A percentile compares a stretch with the other conserved stretches of the same genome.
Conservation (phyloP, 2,329 filamentous ascomycete genomes). For the Torrubiellomyces zombiae region DNA sequence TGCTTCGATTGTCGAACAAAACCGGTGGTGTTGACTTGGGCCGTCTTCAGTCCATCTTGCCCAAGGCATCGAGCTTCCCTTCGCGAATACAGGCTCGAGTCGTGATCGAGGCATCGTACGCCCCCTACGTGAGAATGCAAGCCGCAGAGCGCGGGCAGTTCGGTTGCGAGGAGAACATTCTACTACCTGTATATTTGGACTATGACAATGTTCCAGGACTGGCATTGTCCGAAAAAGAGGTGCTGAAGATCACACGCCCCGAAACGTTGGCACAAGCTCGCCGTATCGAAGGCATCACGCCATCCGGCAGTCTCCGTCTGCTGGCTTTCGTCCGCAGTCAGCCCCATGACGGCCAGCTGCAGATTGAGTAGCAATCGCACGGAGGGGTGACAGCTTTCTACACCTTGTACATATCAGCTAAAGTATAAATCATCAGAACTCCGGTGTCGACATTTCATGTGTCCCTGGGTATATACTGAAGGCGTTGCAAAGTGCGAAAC, state of each 20-base stretch:
- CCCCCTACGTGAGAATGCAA: slow-evolving; percentile 69
- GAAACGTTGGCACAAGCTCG: slow-evolving; percentile 81
- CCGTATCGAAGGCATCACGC: slow-evolving; percentile 65
- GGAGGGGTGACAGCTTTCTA: neutral
- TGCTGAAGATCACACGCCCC: slow-evolving; percentile 53
- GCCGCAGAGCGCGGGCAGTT: slow-evolving; percentile 48
- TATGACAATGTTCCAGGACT: slow-evolving; percentile 60
- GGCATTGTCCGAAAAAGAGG: slow-evolving; percentile 60
- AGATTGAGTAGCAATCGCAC: too few relatives aligned
- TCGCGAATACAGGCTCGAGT: slow-evolving; percentile 50
- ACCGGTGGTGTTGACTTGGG: slow-evolving; percentile 26
- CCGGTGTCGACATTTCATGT: too few relatives aligned
- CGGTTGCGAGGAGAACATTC: slow-evolving; percentile 58
- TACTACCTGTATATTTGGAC: slow-evolving; percentile 57
- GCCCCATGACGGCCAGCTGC: neutral
- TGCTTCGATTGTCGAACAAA: slow-evolving; percentile 52
- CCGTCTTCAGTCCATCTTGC: slow-evolving; percentile 40
- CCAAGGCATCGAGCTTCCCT: slow-evolving; percentile 35
- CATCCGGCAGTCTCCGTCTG: slow-evolving; percentile 41
- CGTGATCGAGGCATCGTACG: slow-evolving; percentile 69
- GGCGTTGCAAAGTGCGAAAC: too few relatives aligned
- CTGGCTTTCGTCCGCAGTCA: slow-evolving; percentile 40
- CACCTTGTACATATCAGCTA: neutral
- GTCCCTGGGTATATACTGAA: too few relatives aligned
- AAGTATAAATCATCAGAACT: neutral